Conservation (phyloP, 139 green algal genomes). For the Eudorina sp. region DNA sequence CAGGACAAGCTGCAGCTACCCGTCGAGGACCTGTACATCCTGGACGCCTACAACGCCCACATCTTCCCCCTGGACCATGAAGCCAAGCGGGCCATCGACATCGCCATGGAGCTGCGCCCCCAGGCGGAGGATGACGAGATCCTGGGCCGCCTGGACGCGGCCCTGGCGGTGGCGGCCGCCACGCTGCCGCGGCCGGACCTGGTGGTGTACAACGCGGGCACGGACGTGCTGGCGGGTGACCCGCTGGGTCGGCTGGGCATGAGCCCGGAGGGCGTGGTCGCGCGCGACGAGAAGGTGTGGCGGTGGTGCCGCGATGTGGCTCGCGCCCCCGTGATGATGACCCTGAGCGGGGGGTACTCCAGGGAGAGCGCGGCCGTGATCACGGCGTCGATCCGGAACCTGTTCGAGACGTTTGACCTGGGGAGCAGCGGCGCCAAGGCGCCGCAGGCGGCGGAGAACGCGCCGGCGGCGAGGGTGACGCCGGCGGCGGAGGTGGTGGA, state of each 20-base stretch:
- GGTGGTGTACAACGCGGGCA: slow-evolving; percentile 87
- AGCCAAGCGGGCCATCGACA: slow-evolving; percentile 38
- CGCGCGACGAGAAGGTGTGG: slow-evolving; percentile 65
- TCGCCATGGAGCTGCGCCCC: slow-evolving; percentile 37
- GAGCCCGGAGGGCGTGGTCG: slow-evolving; percentile 56
- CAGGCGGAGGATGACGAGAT: slow-evolving; percentile 20
- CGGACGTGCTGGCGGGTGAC: slow-evolving; percentile 84
- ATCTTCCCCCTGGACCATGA: slow-evolving; percentile 34
- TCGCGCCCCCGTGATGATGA: slow-evolving; percentile 77
- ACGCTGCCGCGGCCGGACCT: slow-evolving; percentile 69
- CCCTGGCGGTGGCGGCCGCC: slow-evolving; percentile 38
- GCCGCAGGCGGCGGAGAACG: neutral
- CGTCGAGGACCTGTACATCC: slow-evolving; percentile 53
- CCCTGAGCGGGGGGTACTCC: slow-evolving; percentile 82
- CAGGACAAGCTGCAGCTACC: slow-evolving; percentile 46
- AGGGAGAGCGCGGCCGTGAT: slow-evolving; percentile 32
- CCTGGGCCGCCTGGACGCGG: slow-evolving; percentile 41
- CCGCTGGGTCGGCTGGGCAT: slow-evolving; percentile 81
- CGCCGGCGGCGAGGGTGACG: neutral
- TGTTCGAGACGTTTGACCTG: slow-evolving; percentile 43
- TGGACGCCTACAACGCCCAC: slow-evolving; percentile 51
- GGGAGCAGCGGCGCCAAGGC: neutral
- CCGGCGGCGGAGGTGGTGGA: neutral
- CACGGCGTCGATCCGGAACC: neutral
- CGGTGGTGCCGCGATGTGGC: slow-evolving; percentile 45